Evolutionary conservation across 495 filamentous ascomycete species (phyloP).

Genomic region (Xylaria sp.): DNA sequence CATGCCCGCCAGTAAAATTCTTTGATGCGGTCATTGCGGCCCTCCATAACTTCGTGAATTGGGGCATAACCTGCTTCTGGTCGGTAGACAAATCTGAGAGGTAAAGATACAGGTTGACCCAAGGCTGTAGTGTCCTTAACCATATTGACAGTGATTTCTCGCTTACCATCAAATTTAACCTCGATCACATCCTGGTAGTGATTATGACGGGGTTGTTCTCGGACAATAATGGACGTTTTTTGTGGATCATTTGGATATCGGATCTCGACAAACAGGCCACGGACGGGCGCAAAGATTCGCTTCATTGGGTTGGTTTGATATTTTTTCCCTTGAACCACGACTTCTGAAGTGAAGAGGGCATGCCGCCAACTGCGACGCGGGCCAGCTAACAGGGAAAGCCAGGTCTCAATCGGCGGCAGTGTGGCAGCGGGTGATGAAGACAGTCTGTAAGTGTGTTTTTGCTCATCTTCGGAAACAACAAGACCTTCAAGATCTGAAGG

Average conservation of each 20-base stretch:
- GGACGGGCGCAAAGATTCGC: conserved; percentile 83
- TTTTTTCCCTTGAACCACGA: conserved; percentile 93
- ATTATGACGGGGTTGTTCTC: conserved; percentile 65
- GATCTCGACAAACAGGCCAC: conserved; percentile 89
- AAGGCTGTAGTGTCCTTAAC: conserved; percentile 89
- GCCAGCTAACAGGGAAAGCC: conserved; percentile 91
- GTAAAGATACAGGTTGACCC: conserved; percentile 76
- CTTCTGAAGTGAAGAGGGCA: conserved; percentile 95
- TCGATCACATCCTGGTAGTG: conserved; percentile 84
- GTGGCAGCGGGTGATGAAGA: conserved; percentile 69
- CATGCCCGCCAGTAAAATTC: conserved; percentile 96
- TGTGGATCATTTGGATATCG: conserved; percentile 75
- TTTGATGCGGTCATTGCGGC: conserved; percentile 94
- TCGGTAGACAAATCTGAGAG: conserved; percentile 87
- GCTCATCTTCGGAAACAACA: conserved; percentile 72
- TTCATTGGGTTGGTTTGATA: conserved; percentile 97
- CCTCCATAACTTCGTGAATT: conserved; percentile 93
- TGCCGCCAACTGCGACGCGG: conserved; percentile 85
- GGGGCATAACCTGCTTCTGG: conserved; percentile 95
- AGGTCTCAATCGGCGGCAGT: conserved; percentile 79
- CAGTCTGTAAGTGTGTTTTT: conserved; percentile 81
- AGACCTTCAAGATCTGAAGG: conserved; percentile 79
- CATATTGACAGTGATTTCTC: conserved; percentile 83
- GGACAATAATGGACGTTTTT: conserved; percentile 81
- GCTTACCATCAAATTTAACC: conserved; percentile 73